phyloP scores from a whole-genome alignment of 495 filamentous ascomycete species.

The Penicillium fimorum region DNA sequence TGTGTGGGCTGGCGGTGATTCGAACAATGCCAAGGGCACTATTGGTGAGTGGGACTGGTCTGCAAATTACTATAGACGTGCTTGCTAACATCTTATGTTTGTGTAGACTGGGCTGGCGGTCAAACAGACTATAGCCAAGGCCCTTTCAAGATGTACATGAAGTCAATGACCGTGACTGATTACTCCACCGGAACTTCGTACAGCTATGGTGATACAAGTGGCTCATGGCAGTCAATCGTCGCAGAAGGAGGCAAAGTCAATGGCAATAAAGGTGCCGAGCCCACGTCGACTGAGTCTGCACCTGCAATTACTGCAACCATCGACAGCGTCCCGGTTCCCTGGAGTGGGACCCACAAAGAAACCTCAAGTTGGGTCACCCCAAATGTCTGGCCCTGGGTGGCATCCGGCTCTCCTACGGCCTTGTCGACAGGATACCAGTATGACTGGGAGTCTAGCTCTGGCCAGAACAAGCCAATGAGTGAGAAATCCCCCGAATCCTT shows the following conservation, averaged over 20 bases:
- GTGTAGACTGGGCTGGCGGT: slow-evolving; percentile 76
- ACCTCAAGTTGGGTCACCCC: slow-evolving; percentile 49
- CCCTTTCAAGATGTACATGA: slow-evolving; percentile 83
- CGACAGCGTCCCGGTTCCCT: slow-evolving; percentile 57
- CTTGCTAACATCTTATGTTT: slow-evolving; percentile 19
- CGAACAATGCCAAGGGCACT: slow-evolving; percentile 59
- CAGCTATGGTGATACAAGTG: slow-evolving; percentile 70
- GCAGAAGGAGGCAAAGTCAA: slow-evolving; percentile 70
- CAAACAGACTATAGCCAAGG: slow-evolving; percentile 73
- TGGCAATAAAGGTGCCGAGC: slow-evolving; percentile 42
- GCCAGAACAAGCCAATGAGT: slow-evolving; percentile 57
- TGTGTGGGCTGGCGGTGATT: slow-evolving; percentile 84
- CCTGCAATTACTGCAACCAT: slow-evolving; percentile 56
- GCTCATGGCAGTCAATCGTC: slow-evolving; percentile 76
- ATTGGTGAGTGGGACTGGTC: slow-evolving; percentile 51
- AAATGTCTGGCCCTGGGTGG: slow-evolving; percentile 62
- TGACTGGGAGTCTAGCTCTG: slow-evolving; percentile 70
- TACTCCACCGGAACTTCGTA: slow-evolving; percentile 89
- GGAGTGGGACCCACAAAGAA: slow-evolving; percentile 62
- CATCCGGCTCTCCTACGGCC: slow-evolving; percentile 39
- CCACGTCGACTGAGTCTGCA: slow-evolving; percentile 40
- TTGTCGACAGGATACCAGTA: slow-evolving; percentile 56
- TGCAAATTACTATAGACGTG: no score
- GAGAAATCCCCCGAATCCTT: slow-evolving; percentile 37
- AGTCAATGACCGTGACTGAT: slow-evolving; percentile 73